Base-by-base conservation (phyloP, 139 green algal genomes). In the Closterium sp. region DNA sequence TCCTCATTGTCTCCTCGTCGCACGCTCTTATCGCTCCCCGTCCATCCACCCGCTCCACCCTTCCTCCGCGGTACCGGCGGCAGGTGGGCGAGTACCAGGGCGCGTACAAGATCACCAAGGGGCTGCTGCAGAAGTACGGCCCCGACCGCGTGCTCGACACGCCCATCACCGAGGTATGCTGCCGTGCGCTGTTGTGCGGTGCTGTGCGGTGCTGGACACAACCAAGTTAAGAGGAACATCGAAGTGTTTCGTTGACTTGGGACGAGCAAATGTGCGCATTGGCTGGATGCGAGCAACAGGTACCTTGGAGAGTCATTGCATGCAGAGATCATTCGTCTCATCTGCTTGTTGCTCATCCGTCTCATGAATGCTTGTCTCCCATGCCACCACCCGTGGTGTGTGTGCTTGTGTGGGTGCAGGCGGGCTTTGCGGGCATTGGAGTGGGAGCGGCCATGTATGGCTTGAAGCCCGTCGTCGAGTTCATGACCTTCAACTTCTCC, bases 401-500 rank as follows among this genome's bases (percentile, higher is more conserved):
- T 85, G 86, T 34, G 83, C 83, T 2, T 3, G n/a, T 6, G 83
- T 33, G n/a, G 16, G n/a, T 36, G n/a, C 91, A 93, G 86, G 97
- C 97, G 64, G 98, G 98, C 3, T 99, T 99, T 94, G 98, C 97
- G 8, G 98, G 98, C 34, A 98, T 99, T 34, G 97, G 95, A 5
- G 96, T 98, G 34, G 98, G 98, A 30, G 97, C 98, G 1, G 98
- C 97, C 0, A 98, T 99, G 87, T 95, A 96, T 16, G 98, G 98
- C 8, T 90, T 99, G 43, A 95, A 95, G 64, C 98, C 98, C 30
- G 95, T 99, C 23, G 96, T 98, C 35, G 98, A 99, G 95, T 99
- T 99, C 95, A 99, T 99, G 98, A 99, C 98, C 16, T 99, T 97
- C 92, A 99, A 99, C 95, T 99, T 99, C 92, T 96, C 98, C 31